These are phyloP conservation scores for Pichia rugopelliculosa DNA, from an alignment of 805 yeast genomes.

Conservation along the genomic window DNA sequence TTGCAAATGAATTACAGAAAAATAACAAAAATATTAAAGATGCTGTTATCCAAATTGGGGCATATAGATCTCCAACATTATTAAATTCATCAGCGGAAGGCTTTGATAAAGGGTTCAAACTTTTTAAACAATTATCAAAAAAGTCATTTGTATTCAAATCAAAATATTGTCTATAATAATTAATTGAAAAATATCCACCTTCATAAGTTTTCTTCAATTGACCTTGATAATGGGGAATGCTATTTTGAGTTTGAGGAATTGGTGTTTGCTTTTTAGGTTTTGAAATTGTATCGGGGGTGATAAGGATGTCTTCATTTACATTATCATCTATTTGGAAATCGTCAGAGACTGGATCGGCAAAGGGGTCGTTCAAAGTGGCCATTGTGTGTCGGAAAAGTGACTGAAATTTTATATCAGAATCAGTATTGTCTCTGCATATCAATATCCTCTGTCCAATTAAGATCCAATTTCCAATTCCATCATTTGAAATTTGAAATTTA, in stretches of 20 bases:
- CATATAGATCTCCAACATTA: constrained; percentile 65
- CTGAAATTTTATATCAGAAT: too few species aligned
- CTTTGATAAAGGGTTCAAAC: constrained; percentile 48
- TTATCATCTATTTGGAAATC: constrained; percentile 7
- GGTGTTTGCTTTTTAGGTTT: background rate
- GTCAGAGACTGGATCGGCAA: background rate
- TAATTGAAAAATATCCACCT: constrained; percentile 47
- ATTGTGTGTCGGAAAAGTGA: background rate
- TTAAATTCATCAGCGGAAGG: constrained; percentile 32
- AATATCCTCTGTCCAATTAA: too few species aligned
- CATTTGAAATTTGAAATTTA: too few species aligned
- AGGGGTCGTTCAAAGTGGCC: background rate
- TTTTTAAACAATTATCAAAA: constrained; percentile 40
- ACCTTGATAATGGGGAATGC: background rate
- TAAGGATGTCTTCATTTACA: constrained; percentile 14
- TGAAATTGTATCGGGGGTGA: constrained; percentile 18
- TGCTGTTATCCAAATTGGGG: constrained; percentile 86
- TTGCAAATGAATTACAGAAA: constrained; percentile 65
- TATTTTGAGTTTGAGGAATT: background rate
- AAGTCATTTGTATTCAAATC: constrained; percentile 65
- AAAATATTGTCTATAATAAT: constrained; percentile 58
- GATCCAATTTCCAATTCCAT: too few species aligned
- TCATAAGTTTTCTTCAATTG: constrained; percentile 22
- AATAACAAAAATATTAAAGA: constrained; percentile 70
- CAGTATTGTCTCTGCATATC: too few species aligned